phyloP scores from a whole-genome alignment of 257 asterid species.

The Solanum peruvianum region DNA sequence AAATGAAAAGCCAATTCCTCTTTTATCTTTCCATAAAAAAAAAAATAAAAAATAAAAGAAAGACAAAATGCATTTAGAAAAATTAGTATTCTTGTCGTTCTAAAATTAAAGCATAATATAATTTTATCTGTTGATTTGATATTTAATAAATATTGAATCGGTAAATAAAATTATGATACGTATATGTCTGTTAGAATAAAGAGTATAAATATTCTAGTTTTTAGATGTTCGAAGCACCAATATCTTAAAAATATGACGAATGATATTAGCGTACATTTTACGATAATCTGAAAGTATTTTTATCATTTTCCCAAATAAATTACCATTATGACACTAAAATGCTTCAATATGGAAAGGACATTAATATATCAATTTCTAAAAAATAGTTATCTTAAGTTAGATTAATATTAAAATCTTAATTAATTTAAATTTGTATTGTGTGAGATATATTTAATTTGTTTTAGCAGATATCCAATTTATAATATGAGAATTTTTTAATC shows the following conservation, averaged over 20 bases:
- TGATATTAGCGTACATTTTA: background rate
- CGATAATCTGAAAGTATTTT: too few species aligned
- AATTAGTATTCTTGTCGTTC: fast-evolving
- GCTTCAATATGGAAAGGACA: background rate
- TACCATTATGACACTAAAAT: background rate
- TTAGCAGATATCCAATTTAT: background rate
- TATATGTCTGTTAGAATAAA: too few species aligned
- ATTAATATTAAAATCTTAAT: background rate
- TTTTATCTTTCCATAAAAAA: background rate
- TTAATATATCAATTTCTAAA: background rate
- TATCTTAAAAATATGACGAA: too few species aligned
- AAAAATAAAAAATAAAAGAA: background rate
- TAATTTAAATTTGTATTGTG: background rate
- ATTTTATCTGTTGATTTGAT: too few species aligned
- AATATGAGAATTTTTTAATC: background rate
- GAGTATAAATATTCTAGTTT: too few species aligned
- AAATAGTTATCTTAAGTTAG: background rate
- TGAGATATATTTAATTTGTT: background rate
- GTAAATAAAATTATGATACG: too few species aligned
- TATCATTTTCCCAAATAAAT: background rate
- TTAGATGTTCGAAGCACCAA: fast-evolving
- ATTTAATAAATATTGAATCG: too few species aligned
- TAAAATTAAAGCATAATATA: too few species aligned
- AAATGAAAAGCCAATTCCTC: background rate
- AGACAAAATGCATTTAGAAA: background rate